A percentile compares a stretch with the other conserved stretches of the same genome.
phyloP scores from a whole-genome alignment of 345 rosid species.

The Eucalyptus albens region DNA sequence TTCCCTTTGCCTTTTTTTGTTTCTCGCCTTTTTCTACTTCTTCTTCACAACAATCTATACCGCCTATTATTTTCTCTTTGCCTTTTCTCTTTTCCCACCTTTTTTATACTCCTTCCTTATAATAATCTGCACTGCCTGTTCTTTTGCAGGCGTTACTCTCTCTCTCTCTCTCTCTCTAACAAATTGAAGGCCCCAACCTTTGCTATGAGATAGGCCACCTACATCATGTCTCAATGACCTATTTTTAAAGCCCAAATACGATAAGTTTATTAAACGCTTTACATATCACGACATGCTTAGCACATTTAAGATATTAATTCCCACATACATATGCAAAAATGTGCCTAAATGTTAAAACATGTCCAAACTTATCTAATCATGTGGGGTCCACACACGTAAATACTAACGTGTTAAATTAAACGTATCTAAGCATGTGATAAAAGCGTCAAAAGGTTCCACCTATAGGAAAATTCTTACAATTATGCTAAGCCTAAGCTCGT shows the following conservation, averaged over 20 bases:
- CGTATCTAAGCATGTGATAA: not conserved
- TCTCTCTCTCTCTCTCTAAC: too few relatives aligned
- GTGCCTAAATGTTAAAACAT: not conserved
- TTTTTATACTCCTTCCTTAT: not conserved
- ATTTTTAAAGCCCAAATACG: not conserved
- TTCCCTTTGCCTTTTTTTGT: not conserved
- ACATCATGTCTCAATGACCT: not conserved
- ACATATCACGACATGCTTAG: not conserved
- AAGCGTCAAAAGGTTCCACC: not conserved
- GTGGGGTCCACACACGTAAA: too few relatives aligned
- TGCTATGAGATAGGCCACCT: too few relatives aligned
- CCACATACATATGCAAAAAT: not conserved
- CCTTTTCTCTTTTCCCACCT: not conserved
- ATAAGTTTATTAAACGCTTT: not conserved
- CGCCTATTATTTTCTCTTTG: not conserved
- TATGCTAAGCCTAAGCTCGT: too few relatives aligned
- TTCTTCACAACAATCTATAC: not conserved
- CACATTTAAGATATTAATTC: not conserved
- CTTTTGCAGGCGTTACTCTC: too few relatives aligned
- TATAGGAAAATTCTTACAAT: too few relatives aligned
- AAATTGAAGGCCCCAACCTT: too few relatives aligned
- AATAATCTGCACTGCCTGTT: too few relatives aligned
- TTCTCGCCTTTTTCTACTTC: not conserved
- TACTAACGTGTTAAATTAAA: too few relatives aligned
- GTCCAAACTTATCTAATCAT: too few relatives aligned